Conservation (phyloP, 768 basidiomycete species). For the Auricularia cornea region DNA sequence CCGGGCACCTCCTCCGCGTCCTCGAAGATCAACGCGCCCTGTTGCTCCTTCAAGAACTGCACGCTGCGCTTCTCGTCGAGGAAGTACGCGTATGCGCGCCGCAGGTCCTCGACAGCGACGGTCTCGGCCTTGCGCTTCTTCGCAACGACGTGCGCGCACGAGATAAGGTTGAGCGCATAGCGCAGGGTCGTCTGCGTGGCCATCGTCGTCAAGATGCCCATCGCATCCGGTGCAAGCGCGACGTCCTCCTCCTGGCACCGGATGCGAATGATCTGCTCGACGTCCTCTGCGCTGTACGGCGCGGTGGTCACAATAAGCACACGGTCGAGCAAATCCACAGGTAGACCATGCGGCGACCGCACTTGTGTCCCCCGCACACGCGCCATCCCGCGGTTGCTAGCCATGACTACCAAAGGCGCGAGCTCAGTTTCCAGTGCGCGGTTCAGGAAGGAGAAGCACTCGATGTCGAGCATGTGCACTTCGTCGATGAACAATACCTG, state of each 20-base stretch:
- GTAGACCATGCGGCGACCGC: conserved; percentile 89
- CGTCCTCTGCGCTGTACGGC: conserved; percentile 74
- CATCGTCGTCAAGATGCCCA: conserved; percentile 79
- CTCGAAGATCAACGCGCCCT: conserved; percentile 17
- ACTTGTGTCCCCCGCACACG: conserved; percentile 93
- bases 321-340: conserved; percentile 88
- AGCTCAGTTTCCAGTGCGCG: conserved; percentile 90
- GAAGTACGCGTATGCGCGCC: conserved; percentile 80
- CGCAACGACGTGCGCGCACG: conserved; percentile 81
- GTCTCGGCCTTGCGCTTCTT: conserved; percentile 69
- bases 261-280: conserved; percentile 87
- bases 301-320: conserved; percentile 93
- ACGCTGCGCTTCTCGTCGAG: conserved; percentile 91
- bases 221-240: conserved; percentile 61
- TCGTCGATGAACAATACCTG: conserved; percentile 98
- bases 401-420: conserved; percentile 96
- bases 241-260: conserved; percentile 98
- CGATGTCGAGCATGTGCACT: conserved; percentile 99
- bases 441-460: conserved; percentile 98
- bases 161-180: conserved; percentile 92
- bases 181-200: conserved; percentile 84
- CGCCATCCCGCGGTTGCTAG: conserved; percentile 91
- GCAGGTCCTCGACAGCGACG: conserved; percentile 80
- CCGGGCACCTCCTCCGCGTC: conserved; percentile 27
- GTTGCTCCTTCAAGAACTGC: conserved; percentile 73